These are phyloP conservation scores for Phytophthora fragariae DNA, from an alignment of 352 stramenopile species.

Conservation along the genomic window DNA sequence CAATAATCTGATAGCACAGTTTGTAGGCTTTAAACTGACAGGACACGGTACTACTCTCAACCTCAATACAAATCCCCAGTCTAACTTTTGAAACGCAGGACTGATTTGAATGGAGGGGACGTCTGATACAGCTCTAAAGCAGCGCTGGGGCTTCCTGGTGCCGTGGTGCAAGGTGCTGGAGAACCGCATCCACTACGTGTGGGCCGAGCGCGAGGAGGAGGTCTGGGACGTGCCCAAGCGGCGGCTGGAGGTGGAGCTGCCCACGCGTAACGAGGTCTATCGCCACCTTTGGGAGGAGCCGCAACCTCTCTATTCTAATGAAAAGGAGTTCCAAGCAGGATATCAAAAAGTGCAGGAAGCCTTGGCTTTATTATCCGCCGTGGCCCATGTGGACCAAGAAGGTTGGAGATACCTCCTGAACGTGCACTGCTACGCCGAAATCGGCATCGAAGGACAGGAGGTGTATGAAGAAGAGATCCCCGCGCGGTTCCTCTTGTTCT, in stretches of 20 bases:
- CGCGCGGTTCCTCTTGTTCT: conserved; percentile 7
- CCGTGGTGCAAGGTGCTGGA: conserved; percentile 28
- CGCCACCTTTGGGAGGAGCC: conserved; percentile 3
- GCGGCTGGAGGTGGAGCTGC: conserved; percentile 25
- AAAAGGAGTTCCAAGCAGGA: conserved; percentile 6
- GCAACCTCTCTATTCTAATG: conserved; percentile 16
- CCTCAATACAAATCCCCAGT: not conserved
- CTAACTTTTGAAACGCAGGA: not conserved
- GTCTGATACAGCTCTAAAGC: conserved; percentile 9
- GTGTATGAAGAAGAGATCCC: conserved; percentile 27
- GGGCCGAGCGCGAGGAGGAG: conserved; percentile 19
- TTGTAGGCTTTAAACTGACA: not conserved
- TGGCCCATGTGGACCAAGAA: conserved; percentile 29
- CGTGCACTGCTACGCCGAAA: conserved; percentile 31
- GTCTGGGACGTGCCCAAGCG: conserved; percentile 22
- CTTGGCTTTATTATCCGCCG: conserved; percentile 39
- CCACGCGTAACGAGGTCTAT: conserved; percentile 10
- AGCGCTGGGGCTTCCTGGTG: conserved; percentile 33
- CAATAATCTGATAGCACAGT: too few species aligned
- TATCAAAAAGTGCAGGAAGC: conserved; percentile 29
- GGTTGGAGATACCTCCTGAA: conserved; percentile 40
- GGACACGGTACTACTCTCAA: not conserved
- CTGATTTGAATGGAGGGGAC: not conserved
- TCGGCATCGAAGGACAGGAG: conserved; percentile 22
- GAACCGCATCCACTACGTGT: conserved; percentile 12